Conservation (phyloP, 345 rosid species). For the Pugionium cornutum region DNA sequence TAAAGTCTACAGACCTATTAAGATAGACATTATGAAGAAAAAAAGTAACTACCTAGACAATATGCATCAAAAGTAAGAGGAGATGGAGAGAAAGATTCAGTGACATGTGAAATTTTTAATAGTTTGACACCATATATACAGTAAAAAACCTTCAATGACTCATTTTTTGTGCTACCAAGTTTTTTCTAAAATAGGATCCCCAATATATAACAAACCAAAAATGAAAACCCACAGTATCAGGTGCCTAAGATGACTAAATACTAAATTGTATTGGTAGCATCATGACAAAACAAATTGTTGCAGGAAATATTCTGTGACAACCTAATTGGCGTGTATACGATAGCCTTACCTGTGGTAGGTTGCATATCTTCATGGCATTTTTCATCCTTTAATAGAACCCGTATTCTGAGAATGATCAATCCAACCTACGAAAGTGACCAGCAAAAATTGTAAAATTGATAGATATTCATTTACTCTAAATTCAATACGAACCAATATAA, state of each 20-base stretch:
- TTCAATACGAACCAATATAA: conserved; percentile 18
- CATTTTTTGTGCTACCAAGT: conserved; percentile 2
- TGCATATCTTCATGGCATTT: conserved; percentile 39
- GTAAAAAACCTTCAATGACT: conserved; percentile 5
- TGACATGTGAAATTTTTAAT: conserved; percentile 1
- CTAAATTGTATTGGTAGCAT: conserved; percentile 6
- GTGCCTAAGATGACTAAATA: conserved; percentile 5
- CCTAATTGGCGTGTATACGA: conserved; percentile 8
- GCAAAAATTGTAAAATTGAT: conserved; percentile 11
- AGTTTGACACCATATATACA: conserved; percentile 1
- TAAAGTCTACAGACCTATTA: not conserved
- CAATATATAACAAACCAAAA: not conserved
- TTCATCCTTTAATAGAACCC: conserved; percentile 49
- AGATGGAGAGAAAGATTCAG: conserved; percentile 1
- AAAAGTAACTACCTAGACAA: conserved; percentile 1
- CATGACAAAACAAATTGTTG: conserved; percentile 17
- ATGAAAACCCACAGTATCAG: not conserved
- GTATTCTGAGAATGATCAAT: conserved; percentile 55
- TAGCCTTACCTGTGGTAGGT: conserved; percentile 48
- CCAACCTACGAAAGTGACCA: conserved; percentile 54
- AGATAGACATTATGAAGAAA: not conserved
- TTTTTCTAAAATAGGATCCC: not conserved
- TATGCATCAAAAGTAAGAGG: conserved; percentile 4
- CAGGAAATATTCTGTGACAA: conserved; percentile 13
- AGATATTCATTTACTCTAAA: conserved; percentile 4